Conservation (phyloP, 2,329 filamentous ascomycete genomes). For the Monosporascus ibericus region DNA sequence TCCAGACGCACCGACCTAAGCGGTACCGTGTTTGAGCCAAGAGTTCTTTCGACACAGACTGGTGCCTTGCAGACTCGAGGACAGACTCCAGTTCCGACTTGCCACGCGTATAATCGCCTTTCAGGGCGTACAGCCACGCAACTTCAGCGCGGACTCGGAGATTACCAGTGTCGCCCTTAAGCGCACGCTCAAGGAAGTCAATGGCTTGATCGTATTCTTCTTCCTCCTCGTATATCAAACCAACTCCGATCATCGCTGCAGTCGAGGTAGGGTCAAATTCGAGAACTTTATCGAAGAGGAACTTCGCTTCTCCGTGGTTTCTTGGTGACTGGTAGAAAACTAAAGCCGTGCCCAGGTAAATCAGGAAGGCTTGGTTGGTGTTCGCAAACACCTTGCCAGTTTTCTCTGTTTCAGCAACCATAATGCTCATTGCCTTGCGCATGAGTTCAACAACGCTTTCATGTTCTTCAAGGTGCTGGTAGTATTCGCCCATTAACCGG, state of each 20-base stretch:
- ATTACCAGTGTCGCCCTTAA: constrained; percentile 67
- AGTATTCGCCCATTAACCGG: constrained; percentile 76
- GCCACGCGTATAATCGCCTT: constrained; percentile 66
- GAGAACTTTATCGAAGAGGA: constrained; percentile 78
- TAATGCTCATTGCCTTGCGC: constrained; percentile 62
- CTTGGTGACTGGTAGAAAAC: constrained; percentile 87
- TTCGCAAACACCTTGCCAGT: constrained; percentile 65
- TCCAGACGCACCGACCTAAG: constrained; percentile 82
- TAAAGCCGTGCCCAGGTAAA: constrained; percentile 77
- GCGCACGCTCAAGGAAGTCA: constrained; percentile 70
- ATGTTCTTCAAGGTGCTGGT: constrained; percentile 78
- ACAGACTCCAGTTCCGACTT: constrained; percentile 62
- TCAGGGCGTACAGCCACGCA: constrained; percentile 85
- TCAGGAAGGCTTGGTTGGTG: constrained; percentile 66
- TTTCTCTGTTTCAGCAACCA: constrained; percentile 54
- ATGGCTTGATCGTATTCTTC: constrained; percentile 80
- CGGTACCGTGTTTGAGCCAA: constrained; percentile 81
- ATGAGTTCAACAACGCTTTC: constrained; percentile 74
- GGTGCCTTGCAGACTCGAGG: constrained; percentile 55
- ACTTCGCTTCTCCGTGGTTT: constrained; percentile 81
- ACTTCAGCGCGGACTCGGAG: constrained; percentile 77
- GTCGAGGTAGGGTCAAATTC: constrained; percentile 70
- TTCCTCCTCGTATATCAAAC: constrained; percentile 87
- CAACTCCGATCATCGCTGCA: constrained; percentile 78
- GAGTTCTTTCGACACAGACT: constrained; percentile 59